phyloP scores from a whole-genome alignment of 139 green algal species.

The Picocystis salinarum region DNA sequence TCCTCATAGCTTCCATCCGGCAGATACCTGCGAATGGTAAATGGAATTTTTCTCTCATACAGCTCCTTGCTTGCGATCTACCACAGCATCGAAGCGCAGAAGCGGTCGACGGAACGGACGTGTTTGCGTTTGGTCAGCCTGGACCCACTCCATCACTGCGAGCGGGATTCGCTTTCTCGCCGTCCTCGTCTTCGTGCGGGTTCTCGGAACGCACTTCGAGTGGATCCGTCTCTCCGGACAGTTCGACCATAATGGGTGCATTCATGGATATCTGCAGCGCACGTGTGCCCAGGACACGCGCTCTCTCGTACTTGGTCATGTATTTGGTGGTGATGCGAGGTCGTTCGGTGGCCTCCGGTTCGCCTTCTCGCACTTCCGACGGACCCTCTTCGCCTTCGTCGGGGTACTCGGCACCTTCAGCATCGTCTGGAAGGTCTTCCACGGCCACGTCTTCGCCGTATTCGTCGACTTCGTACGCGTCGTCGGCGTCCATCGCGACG shows the following conservation, averaged over 20 bases:
- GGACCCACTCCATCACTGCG: neutral
- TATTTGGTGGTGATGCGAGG: conserved; percentile 77
- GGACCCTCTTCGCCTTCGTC: neutral
- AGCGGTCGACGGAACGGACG: neutral
- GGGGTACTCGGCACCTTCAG: neutral
- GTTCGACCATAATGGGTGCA: conserved; percentile 82
- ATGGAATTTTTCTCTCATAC: conserved; percentile 87
- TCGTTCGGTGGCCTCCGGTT: conserved; percentile 6
- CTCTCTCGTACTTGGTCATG: conserved; percentile 96
- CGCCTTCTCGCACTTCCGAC: conserved; percentile 8
- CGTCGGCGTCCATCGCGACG: no score
- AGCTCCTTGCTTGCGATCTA: conserved; percentile 43
- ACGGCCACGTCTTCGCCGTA: conserved; percentile 1
- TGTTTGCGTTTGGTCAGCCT: neutral
- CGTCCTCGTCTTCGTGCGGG: no score
- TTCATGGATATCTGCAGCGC: conserved; percentile 97
- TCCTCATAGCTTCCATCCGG: conserved; percentile 94
- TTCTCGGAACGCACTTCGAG: conserved; percentile 32
- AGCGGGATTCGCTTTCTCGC: no score
- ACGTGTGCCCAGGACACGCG: conserved; percentile 75
- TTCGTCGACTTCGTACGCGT: neutral
- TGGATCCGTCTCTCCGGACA: conserved; percentile 56
- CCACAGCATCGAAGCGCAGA: neutral
- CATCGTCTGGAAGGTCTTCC: neutral
- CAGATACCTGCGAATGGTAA: conserved; percentile 90